phyloP scores from a whole-genome alignment of 495 filamentous ascomycete genomes.

The Cercophora newfieldiana region DNA sequence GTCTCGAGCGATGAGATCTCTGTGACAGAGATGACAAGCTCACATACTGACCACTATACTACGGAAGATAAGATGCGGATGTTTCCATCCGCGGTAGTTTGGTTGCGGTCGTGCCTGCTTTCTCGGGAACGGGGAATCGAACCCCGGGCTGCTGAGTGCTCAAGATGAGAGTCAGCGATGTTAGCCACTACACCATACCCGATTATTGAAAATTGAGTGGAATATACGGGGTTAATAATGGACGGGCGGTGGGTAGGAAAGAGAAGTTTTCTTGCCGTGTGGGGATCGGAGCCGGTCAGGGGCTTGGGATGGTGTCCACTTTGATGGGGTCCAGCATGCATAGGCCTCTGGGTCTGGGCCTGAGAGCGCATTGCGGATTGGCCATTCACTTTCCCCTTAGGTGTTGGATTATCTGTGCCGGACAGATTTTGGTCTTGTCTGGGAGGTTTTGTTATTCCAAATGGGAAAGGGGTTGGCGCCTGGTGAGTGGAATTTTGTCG shows the following conservation, averaged over 20 bases:
- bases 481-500: no score
- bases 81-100: background rate
- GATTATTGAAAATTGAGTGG: background rate
- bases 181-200: constrained; percentile 20
- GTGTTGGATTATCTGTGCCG: no score
- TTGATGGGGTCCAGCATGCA: no score
- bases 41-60: background rate
- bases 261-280: background rate
- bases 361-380: no score
- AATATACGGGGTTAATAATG: background rate
- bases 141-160: constrained; percentile 18
- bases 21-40: background rate
- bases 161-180: constrained; percentile 17
- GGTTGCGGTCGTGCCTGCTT: background rate
- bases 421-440: no score
- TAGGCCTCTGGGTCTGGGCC: no score
- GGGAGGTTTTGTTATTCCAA: no score
- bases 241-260: background rate
- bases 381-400: no score
- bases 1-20: background rate
- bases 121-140: constrained; percentile 20
- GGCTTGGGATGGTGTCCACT: no score
- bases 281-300: no score
- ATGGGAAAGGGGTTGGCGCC: no score
- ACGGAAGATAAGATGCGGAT: background rate